A percentile compares a stretch with the other conserved stretches of the same genome.
Conservation (phyloP, 148 eudicot species). For the Camellia japonica region DNA sequence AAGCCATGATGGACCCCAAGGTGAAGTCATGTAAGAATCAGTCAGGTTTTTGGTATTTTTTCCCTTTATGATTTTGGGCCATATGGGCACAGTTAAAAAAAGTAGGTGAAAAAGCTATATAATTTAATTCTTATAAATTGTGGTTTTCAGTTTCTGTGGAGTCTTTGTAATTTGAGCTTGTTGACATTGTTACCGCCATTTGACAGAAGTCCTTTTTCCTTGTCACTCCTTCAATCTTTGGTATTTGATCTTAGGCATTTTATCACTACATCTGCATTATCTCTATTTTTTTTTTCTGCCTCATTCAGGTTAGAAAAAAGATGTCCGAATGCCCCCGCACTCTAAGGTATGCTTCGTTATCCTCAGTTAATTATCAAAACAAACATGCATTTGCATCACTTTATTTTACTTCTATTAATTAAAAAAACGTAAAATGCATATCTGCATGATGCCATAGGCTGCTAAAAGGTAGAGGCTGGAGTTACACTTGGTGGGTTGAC, state of each 20-base stretch:
- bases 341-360: constrained; percentile 51
- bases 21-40: constrained; percentile 94
- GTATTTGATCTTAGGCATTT: not conserved
- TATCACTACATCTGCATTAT: not conserved
- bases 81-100: not conserved
- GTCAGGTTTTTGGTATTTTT: constrained; percentile 19
- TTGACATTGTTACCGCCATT: not conserved
- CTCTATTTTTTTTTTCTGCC: constrained; percentile 13
- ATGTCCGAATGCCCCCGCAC: constrained; percentile 61
- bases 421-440: not conserved
- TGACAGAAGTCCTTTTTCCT: not conserved
- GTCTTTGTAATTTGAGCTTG: constrained; percentile 4
- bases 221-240: not conserved
- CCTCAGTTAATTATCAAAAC: constrained; percentile 4
- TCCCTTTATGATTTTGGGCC: not conserved
- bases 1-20: constrained; percentile 95
- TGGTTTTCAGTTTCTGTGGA: not conserved
- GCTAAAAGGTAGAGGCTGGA: not conserved
- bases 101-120: not conserved
- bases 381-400: not conserved
- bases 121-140: not conserved
- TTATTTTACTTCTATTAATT: not conserved
- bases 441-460: not conserved
- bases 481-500: not conserved
- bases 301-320: constrained; percentile 63